Conservation (phyloP, 208 protist species). For the Acanthamoeba royreba region DNA sequence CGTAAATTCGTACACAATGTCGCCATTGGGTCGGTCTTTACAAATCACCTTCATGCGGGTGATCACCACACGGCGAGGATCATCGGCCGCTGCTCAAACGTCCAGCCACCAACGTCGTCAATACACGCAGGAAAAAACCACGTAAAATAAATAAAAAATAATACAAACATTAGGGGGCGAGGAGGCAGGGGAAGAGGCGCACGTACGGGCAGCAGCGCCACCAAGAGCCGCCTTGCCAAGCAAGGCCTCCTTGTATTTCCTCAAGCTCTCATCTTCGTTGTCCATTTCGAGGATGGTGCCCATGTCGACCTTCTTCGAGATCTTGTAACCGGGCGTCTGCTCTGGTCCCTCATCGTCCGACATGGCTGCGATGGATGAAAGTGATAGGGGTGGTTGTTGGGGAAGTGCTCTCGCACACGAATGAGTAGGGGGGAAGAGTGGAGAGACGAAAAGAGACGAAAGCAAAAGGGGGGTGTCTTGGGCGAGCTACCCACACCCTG, state of each 20-base stretch:
- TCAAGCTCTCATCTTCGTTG: slow-evolving; percentile 72
- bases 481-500: background rate
- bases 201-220: slow-evolving; percentile 11
- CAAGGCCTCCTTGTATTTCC: slow-evolving; percentile 72
- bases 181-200: background rate
- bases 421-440: background rate
- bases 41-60: slow-evolving; percentile 68
- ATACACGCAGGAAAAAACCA: background rate
- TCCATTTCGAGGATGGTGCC: slow-evolving; percentile 67
- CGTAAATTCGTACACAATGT: slow-evolving; percentile 62
- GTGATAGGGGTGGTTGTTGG: no score
- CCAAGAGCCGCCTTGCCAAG: slow-evolving; percentile 39
- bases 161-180: background rate
- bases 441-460: background rate
- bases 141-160: background rate
- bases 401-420: no score
- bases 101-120: background rate
- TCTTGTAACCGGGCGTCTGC: slow-evolving; percentile 60
- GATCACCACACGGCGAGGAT: slow-evolving; percentile 72
- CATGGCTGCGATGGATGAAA: background rate
- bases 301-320: slow-evolving; percentile 62
- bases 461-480: background rate
- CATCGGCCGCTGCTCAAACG: slow-evolving; percentile 16
- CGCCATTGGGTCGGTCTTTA: slow-evolving; percentile 56
- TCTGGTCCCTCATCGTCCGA: slow-evolving; percentile 35